Base-by-base conservation (phyloP, 2,329 filamentous ascomycete species). In the Penicillium sp. region DNA sequence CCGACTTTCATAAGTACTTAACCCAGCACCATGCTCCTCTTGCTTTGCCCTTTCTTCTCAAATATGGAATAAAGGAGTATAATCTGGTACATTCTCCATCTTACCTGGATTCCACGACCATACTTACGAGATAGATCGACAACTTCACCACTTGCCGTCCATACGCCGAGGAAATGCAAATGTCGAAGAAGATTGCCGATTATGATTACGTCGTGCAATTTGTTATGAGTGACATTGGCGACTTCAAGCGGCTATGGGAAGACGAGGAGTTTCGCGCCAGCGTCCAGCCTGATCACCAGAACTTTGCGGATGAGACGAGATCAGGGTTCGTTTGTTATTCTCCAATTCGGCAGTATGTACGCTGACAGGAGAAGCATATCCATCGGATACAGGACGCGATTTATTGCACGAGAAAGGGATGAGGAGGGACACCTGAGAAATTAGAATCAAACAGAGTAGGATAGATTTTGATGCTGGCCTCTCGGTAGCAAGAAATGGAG, bases 181-280 rank as follows among this genome's bases (percentile, higher is more conserved):
- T 60, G 60, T 59, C 26, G 48, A 64, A 47, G 64, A 67, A 50
- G 70, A 70, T 48, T 62, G 68, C 71, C 4, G 69, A 73, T 35
- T 75, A 71, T 61, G 74, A 76, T 55, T 70, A 67, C 58, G 65
- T 76, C 48, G 67, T 73, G n/a, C 72, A 75, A 60, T 70, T 73
- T 52, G 69, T 70, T 7, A 76, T 76, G 58, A 62, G 63, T n/a
- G 69, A 73, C 53, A 63, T 73, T 6, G 63, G 71, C 44, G 70
- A 71, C 55, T 75, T 72, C 62, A 66, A 72, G 26, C 64, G 54
- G 7, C 66, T 76, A 55, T 74, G 73, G 65, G 65, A 62, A 7
- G 73, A 76, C 64, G 70, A 70, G 19, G 67, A 69, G 45, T 76
- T 69, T 52, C 67, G 61, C 35, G 58, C 66, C 21, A 64, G 66